Conservation (phyloP, 176 grass and related monocot genomes). For the Elaeis guineensis region DNA sequence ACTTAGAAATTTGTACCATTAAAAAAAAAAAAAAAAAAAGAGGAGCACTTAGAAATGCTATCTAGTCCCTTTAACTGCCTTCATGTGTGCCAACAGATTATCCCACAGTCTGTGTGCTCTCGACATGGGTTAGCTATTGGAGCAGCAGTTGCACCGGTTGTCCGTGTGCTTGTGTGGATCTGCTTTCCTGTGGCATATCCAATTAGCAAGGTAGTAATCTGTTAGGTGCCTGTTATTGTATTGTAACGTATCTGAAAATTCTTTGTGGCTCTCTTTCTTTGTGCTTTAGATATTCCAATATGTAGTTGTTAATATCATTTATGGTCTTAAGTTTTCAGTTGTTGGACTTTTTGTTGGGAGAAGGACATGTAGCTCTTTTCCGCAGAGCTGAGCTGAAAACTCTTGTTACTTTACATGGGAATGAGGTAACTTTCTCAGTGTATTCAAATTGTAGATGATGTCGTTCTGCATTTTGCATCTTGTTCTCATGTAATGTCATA, state of each 20-base stretch:
- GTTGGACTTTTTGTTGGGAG: constrained; percentile 64
- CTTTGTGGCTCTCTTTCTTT: not conserved
- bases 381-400: constrained; percentile 94
- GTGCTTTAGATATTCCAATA: too few relatives aligned
- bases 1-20: too few relatives aligned
- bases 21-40: too few relatives aligned
- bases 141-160: constrained; percentile 64
- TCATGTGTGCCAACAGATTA: constrained; percentile 34
- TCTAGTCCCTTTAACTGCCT: not conserved
- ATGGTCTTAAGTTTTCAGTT: constrained; percentile 40
- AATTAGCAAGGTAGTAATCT: constrained; percentile 66
- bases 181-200: constrained; percentile 93
- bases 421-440: constrained; percentile 42
- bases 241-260: not conserved
- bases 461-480: too few relatives aligned
- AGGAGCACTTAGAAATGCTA: too few relatives aligned
- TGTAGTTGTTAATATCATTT: too few relatives aligned
- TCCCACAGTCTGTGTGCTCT: constrained; percentile 80
- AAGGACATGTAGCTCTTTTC: constrained; percentile 72
- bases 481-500: too few relatives aligned
- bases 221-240: not conserved
- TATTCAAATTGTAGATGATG: too few relatives aligned
- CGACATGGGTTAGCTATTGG: constrained; percentile 80
- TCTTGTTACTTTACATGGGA: constrained; percentile 83
- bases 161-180: constrained; percentile 75